Evolutionary conservation across 2,329 filamentous ascomycete genomes (phyloP).

Genomic region (Rhynchosporium graminicola): DNA sequence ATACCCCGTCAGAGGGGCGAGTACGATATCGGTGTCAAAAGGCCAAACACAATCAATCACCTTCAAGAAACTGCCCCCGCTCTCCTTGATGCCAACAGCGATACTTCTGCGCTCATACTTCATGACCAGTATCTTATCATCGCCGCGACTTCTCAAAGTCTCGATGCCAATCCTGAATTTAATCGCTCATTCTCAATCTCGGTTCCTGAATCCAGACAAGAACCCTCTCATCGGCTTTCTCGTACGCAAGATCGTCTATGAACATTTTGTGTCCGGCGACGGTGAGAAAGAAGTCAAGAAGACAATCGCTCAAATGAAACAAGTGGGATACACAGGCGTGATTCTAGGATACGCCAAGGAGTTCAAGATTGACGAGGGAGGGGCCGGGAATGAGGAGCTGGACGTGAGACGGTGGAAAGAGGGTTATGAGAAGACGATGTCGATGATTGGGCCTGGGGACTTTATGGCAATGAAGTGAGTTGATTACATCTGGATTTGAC

Average conservation of each 20-base stretch:
- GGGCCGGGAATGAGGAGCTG: slow-evolving; percentile 2
- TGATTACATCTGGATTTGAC: not conserved
- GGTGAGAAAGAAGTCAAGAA: slow-evolving; percentile 63
- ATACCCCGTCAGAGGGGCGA: not conserved
- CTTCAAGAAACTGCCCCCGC: slow-evolving; percentile 6
- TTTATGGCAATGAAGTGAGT: slow-evolving; percentile 53
- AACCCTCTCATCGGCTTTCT: slow-evolving; percentile 69
- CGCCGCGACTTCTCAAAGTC: slow-evolving; percentile 15
- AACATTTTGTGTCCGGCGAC: slow-evolving; percentile 85
- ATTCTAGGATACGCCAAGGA: slow-evolving; percentile 83
- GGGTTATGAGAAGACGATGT: slow-evolving; percentile 54
- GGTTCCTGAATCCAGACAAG: slow-evolving; percentile 55
- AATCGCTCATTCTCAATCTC: slow-evolving; percentile 12
- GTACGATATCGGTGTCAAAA: not conserved
- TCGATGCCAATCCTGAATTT: slow-evolving; percentile 13
- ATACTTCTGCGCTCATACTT: slow-evolving; percentile 15
- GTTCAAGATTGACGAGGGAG: slow-evolving; percentile 45
- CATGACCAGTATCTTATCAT: slow-evolving; percentile 14
- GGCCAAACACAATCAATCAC: not conserved
- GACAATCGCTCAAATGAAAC: slow-evolving; percentile 65
- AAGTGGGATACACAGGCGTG: slow-evolving; percentile 76
- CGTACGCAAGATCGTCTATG: slow-evolving; percentile 80
- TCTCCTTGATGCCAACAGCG: slow-evolving; percentile 14
- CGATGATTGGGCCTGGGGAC: slow-evolving; percentile 53
- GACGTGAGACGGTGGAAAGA: slow-evolving; percentile 46